Evolutionary conservation across 164 flowering plant species (phyloP), one percentile per base, ranked within the genome.

Genomic region (Nymphaea thermarum): DNA sequence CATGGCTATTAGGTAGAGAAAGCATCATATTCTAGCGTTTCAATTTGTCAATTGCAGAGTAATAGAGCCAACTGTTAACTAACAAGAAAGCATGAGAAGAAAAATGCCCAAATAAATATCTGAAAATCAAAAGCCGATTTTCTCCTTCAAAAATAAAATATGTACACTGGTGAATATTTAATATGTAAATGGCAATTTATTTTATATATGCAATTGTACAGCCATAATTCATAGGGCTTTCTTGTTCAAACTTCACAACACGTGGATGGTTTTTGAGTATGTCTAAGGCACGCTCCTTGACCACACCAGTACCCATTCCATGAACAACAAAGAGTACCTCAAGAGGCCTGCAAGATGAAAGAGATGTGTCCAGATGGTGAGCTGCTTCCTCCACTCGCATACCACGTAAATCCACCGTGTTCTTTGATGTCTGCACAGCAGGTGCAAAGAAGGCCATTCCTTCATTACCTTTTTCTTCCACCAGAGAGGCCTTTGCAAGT

Each of bases 291-390:
- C 79, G 67, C 75, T 90, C 90, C 84, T 87, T 90, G 44, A 92
- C 74, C 51, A 76, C 93, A 18, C 95, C 95, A 45, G 90, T 86
- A 65, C 98, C 96, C 87, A 88, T 90, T 14, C 96, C 98, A 78
- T 90, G 95, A 67, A 93, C 74, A 59, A 93, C 73, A 76, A 87
- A 90, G 71, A 89, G 80, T 65, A 86, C 84, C 17, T 84, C 82
- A 42, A 70, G 65, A 14, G 92, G 68, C 42, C 75, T 77, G 62
- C 78, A 73, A 3, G 77, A 70, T 55, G 83, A 69, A 53, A 90
- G 80, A 18, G 82, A 89, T 81, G 86, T 80, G 64, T 80, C 68
- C 17, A 93, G 87, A 15, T 79, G 72, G 63, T 67, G 77, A 70
- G 85, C 71, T 63, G 96, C 98, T 82, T 93, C 95, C 71, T 87